Evolutionary conservation across 208 protist species (phyloP), one percentile per base, ranked within the genome.

Genomic region (Leishmania turanica): DNA sequence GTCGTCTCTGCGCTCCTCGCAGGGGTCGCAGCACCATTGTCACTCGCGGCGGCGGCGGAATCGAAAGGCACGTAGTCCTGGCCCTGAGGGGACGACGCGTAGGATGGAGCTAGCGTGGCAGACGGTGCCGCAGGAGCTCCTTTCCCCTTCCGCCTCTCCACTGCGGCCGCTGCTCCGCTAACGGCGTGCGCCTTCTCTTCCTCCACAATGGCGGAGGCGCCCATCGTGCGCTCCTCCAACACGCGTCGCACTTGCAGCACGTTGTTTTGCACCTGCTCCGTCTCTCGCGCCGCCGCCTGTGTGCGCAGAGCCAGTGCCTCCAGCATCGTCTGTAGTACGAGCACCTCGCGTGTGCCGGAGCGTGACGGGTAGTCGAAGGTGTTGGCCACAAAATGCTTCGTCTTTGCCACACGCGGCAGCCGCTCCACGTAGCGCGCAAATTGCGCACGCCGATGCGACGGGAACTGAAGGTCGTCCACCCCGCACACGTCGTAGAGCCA

Each of bases 401-500:
- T 34, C 49, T 82, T 86, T 2, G 53, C 34, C 27, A 90, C 80
- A 21, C 60, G 66, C 2, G 78, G 82, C 0, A 87, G 72, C 54
- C 79, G 84, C 24, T 83, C 72, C 62, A 87, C 60, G 77, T 90
- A 95, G 21, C 83, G 73, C 19, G 79, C 53, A 79, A 87, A 92
- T 58, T 90, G 88, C 40, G 0, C 60, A 19, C 82, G 87, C 15
- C 89, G 83, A 79, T 95, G 91, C 2, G 91, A 86, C 27, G 89
- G 89, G 47, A 95, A 89, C 75, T 91, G 86, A 19, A 95, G 40
- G 13, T 70, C 84, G 34, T 90, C 83, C 64, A 88, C 89, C 13
- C 88, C 87, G 74, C 91, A 95, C 37, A 92, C 89, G 72, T 88
- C 89, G 37, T 83, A 84, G 37, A 95, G 82, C 89, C 91, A 95